A percentile compares a stretch with the other conserved stretches of the same genome.
phyloP scores from a whole-genome alignment of 192 early-diverging fungal species.

The Backusella tuberculispora region DNA sequence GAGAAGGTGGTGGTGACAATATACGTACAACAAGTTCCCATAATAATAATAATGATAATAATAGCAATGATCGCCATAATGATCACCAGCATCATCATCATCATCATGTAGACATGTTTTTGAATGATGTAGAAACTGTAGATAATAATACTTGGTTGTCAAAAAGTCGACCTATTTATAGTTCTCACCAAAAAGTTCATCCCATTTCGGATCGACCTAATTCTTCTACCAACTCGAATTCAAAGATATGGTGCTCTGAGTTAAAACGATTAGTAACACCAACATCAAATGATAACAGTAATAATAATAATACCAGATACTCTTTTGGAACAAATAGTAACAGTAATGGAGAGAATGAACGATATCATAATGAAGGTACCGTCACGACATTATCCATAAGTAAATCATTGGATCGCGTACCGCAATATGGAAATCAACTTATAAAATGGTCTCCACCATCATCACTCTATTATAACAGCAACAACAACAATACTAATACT shows the following conservation, averaged over 20 bases:
- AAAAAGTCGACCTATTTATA: slow-evolving; percentile 13
- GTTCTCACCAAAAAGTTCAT: slow-evolving; percentile 18
- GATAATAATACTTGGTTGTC: neutral
- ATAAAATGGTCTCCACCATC: slow-evolving; percentile 14
- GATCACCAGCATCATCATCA: neutral
- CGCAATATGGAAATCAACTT: slow-evolving; percentile 18
- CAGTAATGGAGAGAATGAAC: neutral
- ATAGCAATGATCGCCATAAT: too few species aligned
- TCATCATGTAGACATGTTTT: neutral
- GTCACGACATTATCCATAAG: neutral
- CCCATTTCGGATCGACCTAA: slow-evolving; percentile 5
- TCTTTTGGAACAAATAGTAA: too few species aligned
- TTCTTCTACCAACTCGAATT: neutral
- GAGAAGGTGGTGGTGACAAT: neutral
- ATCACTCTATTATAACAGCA: neutral
- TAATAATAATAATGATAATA: neutral
- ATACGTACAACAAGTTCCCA: neutral
- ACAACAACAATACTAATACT: neutral
- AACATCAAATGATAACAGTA: neutral
- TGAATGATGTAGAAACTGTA: neutral
- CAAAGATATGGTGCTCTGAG: neutral
- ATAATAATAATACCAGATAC: neutral
- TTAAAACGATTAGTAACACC: neutral
- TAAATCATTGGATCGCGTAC: neutral
- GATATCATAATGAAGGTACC: neutral